These are phyloP conservation scores for Aspergillus fijiensis DNA, from an alignment of 2,329 filamentous ascomycete species.

Conservation along the genomic window DNA sequence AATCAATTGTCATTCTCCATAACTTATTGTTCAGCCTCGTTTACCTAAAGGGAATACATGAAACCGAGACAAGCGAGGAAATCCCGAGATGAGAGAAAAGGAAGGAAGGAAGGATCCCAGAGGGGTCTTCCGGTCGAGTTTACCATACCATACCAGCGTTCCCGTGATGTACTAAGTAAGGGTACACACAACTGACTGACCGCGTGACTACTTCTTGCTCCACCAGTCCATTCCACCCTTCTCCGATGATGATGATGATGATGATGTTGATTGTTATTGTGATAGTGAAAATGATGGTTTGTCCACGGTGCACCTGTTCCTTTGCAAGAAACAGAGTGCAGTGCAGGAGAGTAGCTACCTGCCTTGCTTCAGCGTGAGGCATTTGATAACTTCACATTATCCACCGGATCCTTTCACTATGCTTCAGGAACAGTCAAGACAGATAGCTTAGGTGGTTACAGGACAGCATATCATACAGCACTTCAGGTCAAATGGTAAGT, in stretches of 20 bases:
- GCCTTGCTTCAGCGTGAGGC: not conserved
- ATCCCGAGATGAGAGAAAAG: conserved; percentile 1
- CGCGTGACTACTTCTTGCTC: conserved; percentile 18
- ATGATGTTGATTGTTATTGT: not conserved
- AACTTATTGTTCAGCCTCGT: not conserved
- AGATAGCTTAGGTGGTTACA: not conserved
- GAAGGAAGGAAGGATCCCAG: not conserved
- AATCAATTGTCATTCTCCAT: not conserved
- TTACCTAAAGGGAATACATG: not conserved
- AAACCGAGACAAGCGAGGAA: conserved; percentile 8
- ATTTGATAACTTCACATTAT: not conserved
- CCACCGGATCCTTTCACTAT: not conserved
- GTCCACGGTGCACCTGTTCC: not conserved
- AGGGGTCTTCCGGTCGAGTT: not conserved
- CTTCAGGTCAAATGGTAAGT: not conserved
- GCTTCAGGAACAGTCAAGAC: not conserved
- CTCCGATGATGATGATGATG: not conserved
- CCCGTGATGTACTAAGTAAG: conserved; percentile 6
- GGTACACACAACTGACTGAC: conserved; percentile 12
- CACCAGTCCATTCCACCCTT: conserved; percentile 12
- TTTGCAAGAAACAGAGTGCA: not conserved
- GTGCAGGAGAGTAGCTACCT: not conserved
- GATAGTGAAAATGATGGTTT: not conserved
- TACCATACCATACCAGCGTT: conserved; percentile 7
- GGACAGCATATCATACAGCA: not conserved